Base-by-base conservation (phyloP, 345 rosid species). In the Xanthoceras sorbifolium region DNA sequence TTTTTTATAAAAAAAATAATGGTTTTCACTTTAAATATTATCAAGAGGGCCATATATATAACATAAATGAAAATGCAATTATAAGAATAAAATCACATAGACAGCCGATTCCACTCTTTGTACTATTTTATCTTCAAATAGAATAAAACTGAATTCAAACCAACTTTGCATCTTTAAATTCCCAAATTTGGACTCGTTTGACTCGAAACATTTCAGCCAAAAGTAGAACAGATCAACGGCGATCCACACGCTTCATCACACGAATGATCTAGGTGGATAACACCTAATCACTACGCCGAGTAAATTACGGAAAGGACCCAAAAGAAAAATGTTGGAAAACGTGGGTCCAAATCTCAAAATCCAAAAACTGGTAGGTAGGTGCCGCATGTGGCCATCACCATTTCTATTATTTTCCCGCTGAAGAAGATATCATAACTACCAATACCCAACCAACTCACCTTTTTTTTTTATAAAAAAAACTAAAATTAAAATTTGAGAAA, bases 171-270 rank as follows among this genome's bases (percentile, higher is more conserved):
- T 20, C 29, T 23, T 46, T 34, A 54, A 23, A 28, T 78, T 66
- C 73, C 62, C 28, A 44, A 6, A 12, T 66, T 57, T 78, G 81
- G 61, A 72, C 60, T 20, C 6, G 12, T 8, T 71, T 12, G 32
- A 55, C 65, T 57, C 29, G n/a, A 15, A 44, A 15, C 8, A 29
- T 20, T 17, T 29, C 11, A 18, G 4, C 17, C 25, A 61, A 15
- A 25, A 60, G 26, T 59, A 25, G 0, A 42, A 61, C 1, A 61
- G 1, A 26, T 25, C 38, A 25, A 42, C 55, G 76, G 18, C 14
- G 54, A 23, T 14, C 18, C 17, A 38, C 25, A 9, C 23, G 2
- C 22, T 5, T 12, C 36, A 22, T 23, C 4, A 28, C 15, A 12
- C 9, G 17, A 22, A 34, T 2, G 14, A 1, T 11, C 1, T 29